Base-by-base conservation (phyloP, 2,329 filamentous ascomycete genomes). In the Aspergillus tanneri region DNA sequence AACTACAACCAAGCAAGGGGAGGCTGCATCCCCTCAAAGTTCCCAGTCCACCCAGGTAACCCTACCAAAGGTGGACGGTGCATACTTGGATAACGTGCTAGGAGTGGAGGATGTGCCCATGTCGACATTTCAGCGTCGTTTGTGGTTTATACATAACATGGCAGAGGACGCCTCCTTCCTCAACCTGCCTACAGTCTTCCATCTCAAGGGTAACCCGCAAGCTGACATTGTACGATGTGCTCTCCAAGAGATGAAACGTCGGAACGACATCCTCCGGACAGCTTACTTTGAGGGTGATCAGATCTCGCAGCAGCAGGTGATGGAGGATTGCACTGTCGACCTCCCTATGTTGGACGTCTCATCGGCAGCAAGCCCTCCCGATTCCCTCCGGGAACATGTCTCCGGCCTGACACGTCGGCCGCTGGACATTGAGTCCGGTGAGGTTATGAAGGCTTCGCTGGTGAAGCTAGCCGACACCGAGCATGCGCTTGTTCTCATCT, bases 341-440 rank as follows among this genome's bases (percentile, higher is more conserved):
- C 10, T 41, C 12, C 14, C 14, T 2, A 18, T 27, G 14, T 2
- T 27, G 16, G 43, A 46, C 3, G 22, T 46, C 5, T 46, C 43
- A 2, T 12, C 11, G 3, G 7, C 36, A 3, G 36, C 10, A 11
- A 5, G 18, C 27, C 36, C 25, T 11, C 8, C n/a, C n/a, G 24
- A 24, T 6, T 10, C 35, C 5, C 27, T 40, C 6, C 35, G 19
- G n/a, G 12, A 19, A 12, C 36, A 22, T 6, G 36, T 40, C n/a
- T 7, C 35, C n/a, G 16, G 14, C 5, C 10, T 46, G 25, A 28
- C 18, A 25, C 19, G 19, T 12, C 28, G 3, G 10, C 18, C 25
- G 27, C 14, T 46, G n/a, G 36, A 46, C n/a, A 46, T 46, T 39
- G 43, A 46, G 37, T 10, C 21, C 11, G 43, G 43, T 4, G n/a